phyloP scores from a whole-genome alignment of 2,329 filamentous ascomycete genomes.

The Zasmidium cellare region DNA sequence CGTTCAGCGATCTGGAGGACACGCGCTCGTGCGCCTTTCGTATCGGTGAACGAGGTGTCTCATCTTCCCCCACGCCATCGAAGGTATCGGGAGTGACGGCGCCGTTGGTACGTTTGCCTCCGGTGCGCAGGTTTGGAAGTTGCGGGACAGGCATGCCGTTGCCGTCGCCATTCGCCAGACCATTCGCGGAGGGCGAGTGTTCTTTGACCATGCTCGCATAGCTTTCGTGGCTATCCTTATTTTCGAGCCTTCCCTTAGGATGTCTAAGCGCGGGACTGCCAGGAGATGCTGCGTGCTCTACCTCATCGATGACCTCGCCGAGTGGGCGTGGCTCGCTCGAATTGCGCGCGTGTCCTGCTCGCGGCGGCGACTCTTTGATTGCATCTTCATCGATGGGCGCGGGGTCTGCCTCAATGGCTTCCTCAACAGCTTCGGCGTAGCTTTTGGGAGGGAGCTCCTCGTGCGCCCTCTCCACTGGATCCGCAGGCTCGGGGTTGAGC shows the following conservation, averaged over 20 bases:
- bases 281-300: conserved; percentile 28
- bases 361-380: conserved; percentile 39
- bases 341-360: conserved; percentile 22
- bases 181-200: conserved; percentile 15
- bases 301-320: conserved; percentile 37
- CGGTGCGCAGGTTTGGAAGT: conserved; percentile 3
- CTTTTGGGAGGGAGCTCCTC: conserved; percentile 44
- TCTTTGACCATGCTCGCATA: conserved; percentile 28
- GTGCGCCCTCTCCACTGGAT: conserved; percentile 40
- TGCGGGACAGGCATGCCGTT: conserved; percentile 16
- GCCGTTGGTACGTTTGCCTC: conserved; percentile 13
- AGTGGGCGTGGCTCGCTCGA: conserved; percentile 34
- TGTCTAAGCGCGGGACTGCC: conserved; percentile 32
- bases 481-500: conserved; percentile 43
- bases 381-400: conserved; percentile 22
- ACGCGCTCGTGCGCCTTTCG: conserved; percentile 30
- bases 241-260: conserved; percentile 29
- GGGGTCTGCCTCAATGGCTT: conserved; percentile 24
- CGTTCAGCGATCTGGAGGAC: conserved; percentile 26
- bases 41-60: conserved; percentile 28
- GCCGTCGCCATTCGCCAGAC: conserved; percentile 22
- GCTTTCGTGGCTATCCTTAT: conserved; percentile 21
- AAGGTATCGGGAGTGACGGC: conserved; percentile 24
- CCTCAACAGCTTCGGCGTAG: conserved; percentile 42
- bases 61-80: conserved; percentile 31